A percentile compares a stretch with the other conserved stretches of the same genome.
These are phyloP conservation scores for Botrytis squamosa DNA, from an alignment of 2,329 filamentous ascomycete genomes.

Conservation along the genomic window DNA sequence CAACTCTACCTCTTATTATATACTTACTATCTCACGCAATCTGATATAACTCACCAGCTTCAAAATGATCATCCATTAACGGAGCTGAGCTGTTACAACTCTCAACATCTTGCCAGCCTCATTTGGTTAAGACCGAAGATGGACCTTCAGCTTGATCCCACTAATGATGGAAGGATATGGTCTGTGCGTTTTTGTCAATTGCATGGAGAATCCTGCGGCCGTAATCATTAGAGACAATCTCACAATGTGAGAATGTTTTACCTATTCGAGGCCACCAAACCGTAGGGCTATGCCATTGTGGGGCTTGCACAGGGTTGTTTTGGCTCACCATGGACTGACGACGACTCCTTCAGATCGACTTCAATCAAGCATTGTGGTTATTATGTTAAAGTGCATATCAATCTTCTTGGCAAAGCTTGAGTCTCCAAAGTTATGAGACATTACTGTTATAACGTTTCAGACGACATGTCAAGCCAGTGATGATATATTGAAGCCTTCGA, in stretches of 20 bases:
- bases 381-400: neutral
- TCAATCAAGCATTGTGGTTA: neutral
- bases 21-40: neutral
- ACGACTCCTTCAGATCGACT: neutral
- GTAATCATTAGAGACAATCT: neutral
- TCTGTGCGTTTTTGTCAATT: neutral
- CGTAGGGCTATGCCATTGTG: neutral
- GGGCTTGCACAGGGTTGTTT: neutral
- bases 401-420: neutral
- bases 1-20: constrained; percentile 4
- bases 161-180: neutral
- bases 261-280: neutral
- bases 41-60: neutral
- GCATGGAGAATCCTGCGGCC: neutral
- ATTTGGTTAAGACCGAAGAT: neutral
- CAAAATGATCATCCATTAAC: neutral
- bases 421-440: neutral
- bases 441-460: neutral
- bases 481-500: neutral
- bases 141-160: neutral
- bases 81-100: neutral
- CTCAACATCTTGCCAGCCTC: constrained; percentile 13
- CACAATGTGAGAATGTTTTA: neutral
- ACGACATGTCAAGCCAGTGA: neutral
- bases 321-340: neutral